A percentile compares a stretch with the other conserved stretches of the same genome.
These are phyloP conservation scores for Samsoniella hepiali DNA, from an alignment of 2,329 filamentous ascomycete genomes.

Conservation along the genomic window DNA sequence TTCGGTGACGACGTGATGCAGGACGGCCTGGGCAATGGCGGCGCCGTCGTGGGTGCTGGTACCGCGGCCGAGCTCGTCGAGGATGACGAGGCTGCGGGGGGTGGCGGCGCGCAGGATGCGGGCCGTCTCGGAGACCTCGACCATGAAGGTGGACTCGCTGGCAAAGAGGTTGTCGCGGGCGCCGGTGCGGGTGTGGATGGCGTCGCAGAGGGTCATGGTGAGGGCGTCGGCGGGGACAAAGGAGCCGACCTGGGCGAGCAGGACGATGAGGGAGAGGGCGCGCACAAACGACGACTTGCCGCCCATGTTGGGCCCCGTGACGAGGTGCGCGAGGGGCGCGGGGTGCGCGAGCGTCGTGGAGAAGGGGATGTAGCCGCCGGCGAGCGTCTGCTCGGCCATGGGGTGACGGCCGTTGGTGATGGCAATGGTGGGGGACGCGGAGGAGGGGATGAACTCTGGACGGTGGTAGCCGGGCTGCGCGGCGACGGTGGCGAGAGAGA, in stretches of 20 bases:
- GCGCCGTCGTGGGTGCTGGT: conserved; percentile 95
- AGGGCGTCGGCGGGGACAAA: conserved; percentile 82
- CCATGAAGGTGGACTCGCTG: conserved; percentile 96
- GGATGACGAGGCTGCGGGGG: conserved; percentile 77
- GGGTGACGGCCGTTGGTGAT: conserved; percentile 74
- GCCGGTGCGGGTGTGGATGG: conserved; percentile 92
- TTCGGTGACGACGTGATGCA: conserved; percentile 77
- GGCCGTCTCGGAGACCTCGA: conserved; percentile 89
- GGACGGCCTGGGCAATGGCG: conserved; percentile 88
- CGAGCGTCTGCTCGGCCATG: conserved; percentile 88
- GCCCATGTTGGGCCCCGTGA: conserved; percentile 98
- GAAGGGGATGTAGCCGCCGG: conserved; percentile 89
- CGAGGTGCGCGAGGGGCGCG: conserved; percentile 69
- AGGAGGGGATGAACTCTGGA: conserved; percentile 62
- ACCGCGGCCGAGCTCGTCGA: conserved; percentile 91
- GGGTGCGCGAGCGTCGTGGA: conserved; percentile 68
- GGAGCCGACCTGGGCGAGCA: conserved; percentile 92
- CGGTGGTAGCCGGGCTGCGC: conserved; percentile 83
- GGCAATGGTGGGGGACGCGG: conserved; percentile 63
- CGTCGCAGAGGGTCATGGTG: conserved; percentile 77
- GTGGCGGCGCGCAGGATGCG: conserved; percentile 89
- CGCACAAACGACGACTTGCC: conserved; percentile 98
- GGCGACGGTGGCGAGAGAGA: conserved; percentile 82
- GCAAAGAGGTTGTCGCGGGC: conserved; percentile 95
- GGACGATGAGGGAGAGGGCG: conserved; percentile 82